Evolutionary conservation across 129 eudicot species (phyloP), one percentile per base, ranked within the genome.

Genomic region (Flaveria bidentis): DNA sequence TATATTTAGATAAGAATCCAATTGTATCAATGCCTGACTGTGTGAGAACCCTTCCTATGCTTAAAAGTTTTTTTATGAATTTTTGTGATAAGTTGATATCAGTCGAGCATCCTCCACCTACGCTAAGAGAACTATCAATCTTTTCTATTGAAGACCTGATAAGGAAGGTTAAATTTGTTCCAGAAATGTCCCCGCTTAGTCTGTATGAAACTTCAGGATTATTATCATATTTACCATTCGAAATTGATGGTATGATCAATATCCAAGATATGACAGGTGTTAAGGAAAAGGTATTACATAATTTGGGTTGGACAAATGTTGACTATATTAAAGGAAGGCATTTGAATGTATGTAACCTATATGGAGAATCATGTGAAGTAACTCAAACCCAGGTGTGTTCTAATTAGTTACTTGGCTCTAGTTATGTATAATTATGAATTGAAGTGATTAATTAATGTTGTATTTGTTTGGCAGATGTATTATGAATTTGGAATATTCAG

Each of bases 21-120:
- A 57, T 58, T 4, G 56, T 41, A 3, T 58, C 57, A 1, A 41
- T 73, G 15, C 78, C 78, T 33, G 9, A 3, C 42, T 58, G 44
- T 42, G 69, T 73, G 7, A 70, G 61, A 70, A 70, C 15, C 23
- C 75, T 70, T 70, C 53, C 28, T 9, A 60, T 25, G 12, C 69
- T 74, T 74, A 5, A 73, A 16, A 2, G 0, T 1, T 69, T 73
- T 22, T 13, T 5, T 42, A 20, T 73, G 42, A 0, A 1, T 0
- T 2, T 45, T 0, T 75, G 79, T 47, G 1, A 4, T 6, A 45
- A 0, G 23, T 14, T 75, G 18, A 10, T 1, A 12, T 45, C 63
- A 46, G 2, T 75, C 2, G 47, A 62, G 66, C 30, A 74, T 75
- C 79, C 72, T 75, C 79, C 79, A 25, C 36, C 1, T 16, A 75